Evolutionary conservation across 768 basidiomycete species (phyloP).

Genomic region (Leucosporidium creatinivorum): DNA sequence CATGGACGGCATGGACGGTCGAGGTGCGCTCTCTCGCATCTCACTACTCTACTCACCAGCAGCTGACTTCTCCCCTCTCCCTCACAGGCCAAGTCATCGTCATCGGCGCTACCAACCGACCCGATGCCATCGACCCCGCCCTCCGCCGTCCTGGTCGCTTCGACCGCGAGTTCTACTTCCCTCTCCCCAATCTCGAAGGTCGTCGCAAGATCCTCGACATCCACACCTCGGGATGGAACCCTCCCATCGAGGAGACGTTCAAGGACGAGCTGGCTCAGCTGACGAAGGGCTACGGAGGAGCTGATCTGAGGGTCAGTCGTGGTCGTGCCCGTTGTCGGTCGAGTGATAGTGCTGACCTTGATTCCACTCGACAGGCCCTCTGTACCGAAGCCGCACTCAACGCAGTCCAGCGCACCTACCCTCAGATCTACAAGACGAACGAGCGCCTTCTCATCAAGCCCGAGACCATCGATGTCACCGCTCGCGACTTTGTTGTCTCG

Average conservation of each 20-base stretch:
- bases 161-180: slow-evolving; percentile 97
- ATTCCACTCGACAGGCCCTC: slow-evolving; percentile 54
- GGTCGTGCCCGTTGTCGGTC: neutral
- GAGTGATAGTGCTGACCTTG: neutral
- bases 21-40: slow-evolving; percentile 47
- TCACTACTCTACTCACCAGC: neutral
- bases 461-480: slow-evolving; percentile 70
- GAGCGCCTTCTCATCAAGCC: slow-evolving; percentile 79
- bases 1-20: slow-evolving; percentile 99
- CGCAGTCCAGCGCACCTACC: slow-evolving; percentile 90
- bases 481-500: slow-evolving; percentile 94
- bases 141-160: slow-evolving; percentile 88
- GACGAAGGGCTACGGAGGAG: slow-evolving; percentile 96
- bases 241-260: slow-evolving; percentile 57
- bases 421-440: slow-evolving; percentile 88
- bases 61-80: neutral
- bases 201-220: slow-evolving; percentile 81
- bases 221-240: slow-evolving; percentile 83
- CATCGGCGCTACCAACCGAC: slow-evolving; percentile 94
- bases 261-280: slow-evolving; percentile 67
- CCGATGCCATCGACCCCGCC: slow-evolving; percentile 96
- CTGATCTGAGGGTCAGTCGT: slow-evolving; percentile 75
- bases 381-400: slow-evolving; percentile 96
- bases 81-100: slow-evolving; percentile 74
- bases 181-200: slow-evolving; percentile 73